phyloP scores from a whole-genome alignment of 305 asterid species.

The Ruellia speciosa region DNA sequence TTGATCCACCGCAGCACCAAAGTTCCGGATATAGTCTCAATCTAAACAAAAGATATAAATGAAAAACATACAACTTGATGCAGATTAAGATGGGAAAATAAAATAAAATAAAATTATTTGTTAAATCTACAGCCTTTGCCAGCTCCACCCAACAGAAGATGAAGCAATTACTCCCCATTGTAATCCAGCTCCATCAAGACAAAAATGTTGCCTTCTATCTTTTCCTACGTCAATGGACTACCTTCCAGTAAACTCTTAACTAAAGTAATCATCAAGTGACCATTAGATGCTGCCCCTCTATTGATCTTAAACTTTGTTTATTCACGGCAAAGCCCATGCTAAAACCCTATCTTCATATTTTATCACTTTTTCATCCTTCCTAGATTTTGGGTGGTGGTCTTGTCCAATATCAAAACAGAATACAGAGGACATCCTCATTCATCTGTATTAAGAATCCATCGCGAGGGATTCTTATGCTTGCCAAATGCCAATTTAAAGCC shows the following conservation, averaged over 20 bases:
- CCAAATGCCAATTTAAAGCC: not conserved
- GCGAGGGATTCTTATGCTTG: not conserved
- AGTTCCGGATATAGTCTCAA: conserved; percentile 84
- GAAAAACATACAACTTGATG: not conserved
- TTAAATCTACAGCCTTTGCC: not conserved
- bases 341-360: no score
- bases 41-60: conserved; percentile 33
- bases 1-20: conserved; percentile 97
- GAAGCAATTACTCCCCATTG: not conserved
- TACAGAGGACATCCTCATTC: not conserved
- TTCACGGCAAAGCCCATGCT: no score
- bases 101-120: no score
- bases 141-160: not conserved
- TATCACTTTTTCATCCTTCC: no score
- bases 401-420: no score
- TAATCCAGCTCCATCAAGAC: not conserved
- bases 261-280: no score
- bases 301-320: no score
- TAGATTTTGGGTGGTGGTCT: no score
- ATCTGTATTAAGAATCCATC: not conserved
- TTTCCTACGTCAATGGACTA: not conserved
- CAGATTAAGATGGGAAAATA: not conserved
- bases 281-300: no score
- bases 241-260: not conserved
- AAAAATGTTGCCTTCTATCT: not conserved